Conservation (phyloP, 345 rosid genomes). For the Eucalyptus decipiens region DNA sequence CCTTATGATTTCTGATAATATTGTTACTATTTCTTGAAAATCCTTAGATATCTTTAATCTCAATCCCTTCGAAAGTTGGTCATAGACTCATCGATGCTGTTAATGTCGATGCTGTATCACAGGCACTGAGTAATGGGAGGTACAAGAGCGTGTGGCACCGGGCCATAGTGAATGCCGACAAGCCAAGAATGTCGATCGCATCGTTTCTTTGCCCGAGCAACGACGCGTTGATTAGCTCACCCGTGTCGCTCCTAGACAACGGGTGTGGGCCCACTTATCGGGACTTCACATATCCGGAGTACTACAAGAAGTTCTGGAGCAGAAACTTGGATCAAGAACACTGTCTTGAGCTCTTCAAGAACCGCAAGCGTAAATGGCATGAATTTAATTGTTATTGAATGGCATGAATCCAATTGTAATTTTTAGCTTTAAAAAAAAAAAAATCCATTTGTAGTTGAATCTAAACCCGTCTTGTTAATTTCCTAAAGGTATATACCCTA, state of each 20-base stretch:
- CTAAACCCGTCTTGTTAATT: background rate
- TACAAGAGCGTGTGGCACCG: slow-evolving; percentile 91
- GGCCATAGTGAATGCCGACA: slow-evolving; percentile 46
- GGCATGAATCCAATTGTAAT: background rate
- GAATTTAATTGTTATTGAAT: background rate
- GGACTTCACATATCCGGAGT: slow-evolving; percentile 71
- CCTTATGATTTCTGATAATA: background rate
- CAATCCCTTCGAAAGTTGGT: background rate
- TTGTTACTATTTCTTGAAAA: background rate
- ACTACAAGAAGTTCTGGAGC: slow-evolving; percentile 89
- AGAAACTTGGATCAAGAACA: slow-evolving; percentile 71
- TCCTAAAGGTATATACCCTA: background rate
- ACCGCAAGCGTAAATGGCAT: background rate
- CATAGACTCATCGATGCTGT: background rate
- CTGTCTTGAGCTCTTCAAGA: slow-evolving; percentile 68
- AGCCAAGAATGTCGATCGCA: slow-evolving; percentile 56
- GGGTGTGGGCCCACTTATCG: slow-evolving; percentile 37
- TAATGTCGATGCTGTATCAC: background rate
- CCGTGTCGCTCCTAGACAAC: slow-evolving; percentile 20
- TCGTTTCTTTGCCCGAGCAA: slow-evolving; percentile 66
- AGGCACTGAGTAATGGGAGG: slow-evolving; percentile 80
- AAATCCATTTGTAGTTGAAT: background rate
- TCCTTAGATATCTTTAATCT: background rate
- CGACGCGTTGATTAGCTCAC: slow-evolving; percentile 48
- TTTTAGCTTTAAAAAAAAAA: background rate